phyloP scores from a whole-genome alignment of 352 stramenopile species.

The Phytophthora nicotianae region DNA sequence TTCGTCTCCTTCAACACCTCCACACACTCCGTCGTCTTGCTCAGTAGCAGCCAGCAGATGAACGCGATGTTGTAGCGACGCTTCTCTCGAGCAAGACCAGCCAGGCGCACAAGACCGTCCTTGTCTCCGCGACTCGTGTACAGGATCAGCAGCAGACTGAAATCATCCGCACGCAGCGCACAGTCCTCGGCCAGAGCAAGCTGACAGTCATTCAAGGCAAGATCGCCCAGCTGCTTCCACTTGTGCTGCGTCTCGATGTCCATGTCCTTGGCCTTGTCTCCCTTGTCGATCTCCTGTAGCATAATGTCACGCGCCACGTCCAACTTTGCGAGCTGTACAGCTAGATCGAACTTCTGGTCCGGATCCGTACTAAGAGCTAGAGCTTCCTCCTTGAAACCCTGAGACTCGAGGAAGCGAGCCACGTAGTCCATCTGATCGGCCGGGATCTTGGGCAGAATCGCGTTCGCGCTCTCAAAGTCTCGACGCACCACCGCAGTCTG shows the following conservation, averaged over 20 bases:
- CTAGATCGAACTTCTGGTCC: conserved; percentile 99
- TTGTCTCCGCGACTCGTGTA: conserved; percentile 96
- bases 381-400: conserved; percentile 99
- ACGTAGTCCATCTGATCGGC: conserved; percentile 84
- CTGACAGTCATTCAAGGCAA: conserved; percentile 93
- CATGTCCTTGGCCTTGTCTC: conserved; percentile 72
- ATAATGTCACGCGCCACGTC: conserved; percentile 95
- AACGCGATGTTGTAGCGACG: conserved; percentile 97
- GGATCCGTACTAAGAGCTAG: conserved; percentile 93
- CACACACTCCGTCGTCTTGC: conserved; percentile 95
- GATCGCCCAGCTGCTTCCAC: conserved; percentile 97
- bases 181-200: conserved; percentile 95
- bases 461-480: conserved; percentile 98
- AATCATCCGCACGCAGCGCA: conserved; percentile 95
- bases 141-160: conserved; percentile 96
- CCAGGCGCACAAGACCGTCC: conserved; percentile 90
- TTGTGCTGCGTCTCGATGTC: conserved; percentile 97
- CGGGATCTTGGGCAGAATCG: conserved; percentile 95
- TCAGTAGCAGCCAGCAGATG: conserved; percentile 94
- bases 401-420: conserved; percentile 96
- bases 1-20: conserved; percentile 95
- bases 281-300: conserved; percentile 83
- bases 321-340: conserved; percentile 96
- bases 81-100: conserved; percentile 84
- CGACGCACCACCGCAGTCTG: conserved; percentile 98